Percentiles rank a stretch among this genome's conserved stretches.
phyloP scores from a whole-genome alignment of 495 filamentous ascomycete genomes.

The Aspergillus egyptiacus region DNA sequence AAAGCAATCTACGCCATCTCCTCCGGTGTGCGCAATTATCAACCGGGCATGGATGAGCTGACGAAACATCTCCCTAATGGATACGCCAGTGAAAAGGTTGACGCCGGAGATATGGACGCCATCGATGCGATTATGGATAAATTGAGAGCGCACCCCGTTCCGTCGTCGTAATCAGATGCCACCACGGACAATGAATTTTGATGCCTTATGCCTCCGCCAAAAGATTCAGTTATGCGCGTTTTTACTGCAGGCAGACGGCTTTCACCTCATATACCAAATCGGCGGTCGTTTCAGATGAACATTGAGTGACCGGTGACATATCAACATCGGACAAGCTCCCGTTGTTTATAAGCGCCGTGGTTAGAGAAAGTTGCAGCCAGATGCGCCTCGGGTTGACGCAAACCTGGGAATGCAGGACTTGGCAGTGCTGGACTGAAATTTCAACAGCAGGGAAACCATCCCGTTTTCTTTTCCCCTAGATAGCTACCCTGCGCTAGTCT shows the following conservation, averaged over 20 bases:
- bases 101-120: constrained; percentile 79
- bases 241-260: background rate
- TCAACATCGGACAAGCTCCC: constrained; percentile 1
- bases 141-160: constrained; percentile 48
- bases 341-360: background rate
- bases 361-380: background rate
- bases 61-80: constrained; percentile 60
- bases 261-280: background rate
- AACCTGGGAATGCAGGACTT: background rate
- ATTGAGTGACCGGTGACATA: background rate
- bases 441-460: background rate
- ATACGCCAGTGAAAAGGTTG: constrained; percentile 51
- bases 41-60: constrained; percentile 59
- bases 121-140: constrained; percentile 67
- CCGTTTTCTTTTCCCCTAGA: background rate
- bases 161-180: constrained; percentile 23
- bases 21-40: constrained; percentile 76
- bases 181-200: background rate
- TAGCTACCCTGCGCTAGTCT: background rate
- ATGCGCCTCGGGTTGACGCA: background rate
- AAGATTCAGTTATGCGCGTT: background rate
- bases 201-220: background rate
- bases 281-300: background rate
- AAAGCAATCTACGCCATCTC: constrained; percentile 88
- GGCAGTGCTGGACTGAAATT: background rate